A percentile compares a stretch with the other conserved stretches of the same genome.
phyloP scores from a whole-genome alignment of 75 land plant species.

The Picea glauca region DNA sequence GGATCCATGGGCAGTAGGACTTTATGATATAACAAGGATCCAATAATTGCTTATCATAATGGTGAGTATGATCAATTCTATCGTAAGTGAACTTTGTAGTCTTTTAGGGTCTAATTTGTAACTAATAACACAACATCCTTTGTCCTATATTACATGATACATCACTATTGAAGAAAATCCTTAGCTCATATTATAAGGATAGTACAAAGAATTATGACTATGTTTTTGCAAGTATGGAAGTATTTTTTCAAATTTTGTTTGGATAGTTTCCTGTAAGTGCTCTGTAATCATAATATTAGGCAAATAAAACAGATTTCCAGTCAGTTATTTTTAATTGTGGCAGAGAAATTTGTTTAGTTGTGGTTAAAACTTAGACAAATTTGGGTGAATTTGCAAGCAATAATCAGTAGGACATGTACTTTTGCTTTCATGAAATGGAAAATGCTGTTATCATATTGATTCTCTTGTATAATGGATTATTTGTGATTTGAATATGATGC shows the following conservation, averaged over 20 bases:
- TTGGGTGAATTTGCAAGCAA: not conserved
- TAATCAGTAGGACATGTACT: too few relatives aligned
- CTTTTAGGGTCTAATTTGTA: not conserved
- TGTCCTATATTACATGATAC: not conserved
- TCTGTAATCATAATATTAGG: not conserved
- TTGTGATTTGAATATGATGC: constrained; percentile 1
- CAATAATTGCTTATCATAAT: too few relatives aligned
- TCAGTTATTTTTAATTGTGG: not conserved
- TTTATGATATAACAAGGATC: too few relatives aligned
- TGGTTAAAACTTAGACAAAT: not conserved
- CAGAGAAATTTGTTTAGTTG: not conserved
- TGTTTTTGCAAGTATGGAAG: not conserved
- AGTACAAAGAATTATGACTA: not conserved
- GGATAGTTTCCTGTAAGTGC: not conserved
- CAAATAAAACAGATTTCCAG: not conserved
- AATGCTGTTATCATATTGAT: not conserved
- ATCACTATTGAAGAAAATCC: not conserved
- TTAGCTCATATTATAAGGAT: not conserved
- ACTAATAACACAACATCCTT: not conserved
- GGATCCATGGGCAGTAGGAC: too few relatives aligned
- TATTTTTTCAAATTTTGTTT: not conserved
- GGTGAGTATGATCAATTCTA: too few relatives aligned
- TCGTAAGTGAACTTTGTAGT: too few relatives aligned
- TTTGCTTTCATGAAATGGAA: not conserved
- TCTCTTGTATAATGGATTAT: not conserved